Evolutionary conservation across 768 basidiomycete species (phyloP).

Genomic region (Xerocomus spinulosus): DNA sequence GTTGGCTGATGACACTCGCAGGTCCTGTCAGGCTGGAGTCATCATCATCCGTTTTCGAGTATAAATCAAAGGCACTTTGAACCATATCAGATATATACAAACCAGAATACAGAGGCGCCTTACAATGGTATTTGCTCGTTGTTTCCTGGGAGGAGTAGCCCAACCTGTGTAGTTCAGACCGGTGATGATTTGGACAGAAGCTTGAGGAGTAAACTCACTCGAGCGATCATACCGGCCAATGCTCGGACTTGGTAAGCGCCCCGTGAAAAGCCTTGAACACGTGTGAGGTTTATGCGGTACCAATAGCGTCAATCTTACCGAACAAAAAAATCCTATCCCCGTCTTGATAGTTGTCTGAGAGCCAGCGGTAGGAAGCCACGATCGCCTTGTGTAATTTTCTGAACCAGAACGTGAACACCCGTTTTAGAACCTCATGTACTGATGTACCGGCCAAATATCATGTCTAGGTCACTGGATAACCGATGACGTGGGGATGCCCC

Average conservation of each 20-base stretch:
- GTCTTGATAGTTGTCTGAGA: constrained; percentile 34
- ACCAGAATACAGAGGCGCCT: neutral
- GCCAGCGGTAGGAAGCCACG: constrained; percentile 38
- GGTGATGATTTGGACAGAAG: neutral
- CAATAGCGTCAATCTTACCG: constrained; percentile 21
- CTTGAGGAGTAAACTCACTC: constrained; percentile 19
- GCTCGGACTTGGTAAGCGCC: constrained; percentile 44
- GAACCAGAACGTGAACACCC: neutral
- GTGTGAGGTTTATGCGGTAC: neutral
- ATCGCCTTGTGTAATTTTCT: constrained; percentile 37
- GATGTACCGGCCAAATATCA: constrained; percentile 36
- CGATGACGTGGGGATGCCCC: constrained; percentile 17
- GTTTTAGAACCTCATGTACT: neutral
- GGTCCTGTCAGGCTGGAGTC: constrained; percentile 9
- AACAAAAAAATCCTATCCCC: constrained; percentile 41
- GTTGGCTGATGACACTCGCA: constrained; percentile 7
- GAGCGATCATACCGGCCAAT: constrained; percentile 42
- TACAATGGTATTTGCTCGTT: constrained; percentile 40
- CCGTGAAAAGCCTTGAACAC: constrained; percentile 39
- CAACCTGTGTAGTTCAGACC: constrained; percentile 30
- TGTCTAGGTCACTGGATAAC: constrained; percentile 28
- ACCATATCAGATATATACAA: neutral
- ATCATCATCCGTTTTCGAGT: constrained; percentile 24
- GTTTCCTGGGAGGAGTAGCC: constrained; percentile 38
- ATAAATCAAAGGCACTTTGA: constrained; percentile 37